These are phyloP conservation scores for Penicillium roqueforti DNA, from an alignment of 495 filamentous ascomycete genomes.

Conservation along the genomic window DNA sequence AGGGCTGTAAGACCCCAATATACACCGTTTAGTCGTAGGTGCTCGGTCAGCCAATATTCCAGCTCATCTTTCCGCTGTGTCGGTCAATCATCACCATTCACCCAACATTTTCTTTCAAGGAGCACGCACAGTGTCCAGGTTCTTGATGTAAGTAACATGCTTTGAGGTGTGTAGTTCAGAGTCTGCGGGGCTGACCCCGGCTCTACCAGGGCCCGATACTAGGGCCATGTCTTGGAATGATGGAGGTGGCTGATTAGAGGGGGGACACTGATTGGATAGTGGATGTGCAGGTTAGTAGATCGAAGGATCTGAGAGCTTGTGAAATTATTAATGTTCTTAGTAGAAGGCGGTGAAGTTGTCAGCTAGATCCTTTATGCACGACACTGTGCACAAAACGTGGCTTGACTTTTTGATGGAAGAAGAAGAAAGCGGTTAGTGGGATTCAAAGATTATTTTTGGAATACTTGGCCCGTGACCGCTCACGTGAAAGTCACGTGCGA, in stretches of 20 bases:
- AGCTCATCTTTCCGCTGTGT: conserved; percentile 80
- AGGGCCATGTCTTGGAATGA: conserved; percentile 48
- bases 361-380: neutral
- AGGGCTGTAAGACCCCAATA: conserved; percentile 95
- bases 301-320: neutral
- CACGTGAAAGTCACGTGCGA: too few species aligned
- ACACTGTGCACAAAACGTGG: too few species aligned
- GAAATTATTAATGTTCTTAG: neutral
- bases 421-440: too few species aligned
- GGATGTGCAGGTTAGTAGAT: conserved; percentile 1
- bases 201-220: conserved; percentile 58
- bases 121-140: conserved; percentile 72
- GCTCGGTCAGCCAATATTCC: conserved; percentile 96
- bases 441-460: too few species aligned
- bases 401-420: too few species aligned
- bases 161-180: conserved; percentile 61
- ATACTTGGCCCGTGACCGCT: too few species aligned
- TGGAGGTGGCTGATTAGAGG: neutral
- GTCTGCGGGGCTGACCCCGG: conserved; percentile 44
- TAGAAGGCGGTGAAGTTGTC: neutral
- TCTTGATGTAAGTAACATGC: conserved; percentile 92
- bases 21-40: conserved; percentile 87
- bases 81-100: conserved; percentile 29
- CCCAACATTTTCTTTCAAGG: conserved; percentile 13
- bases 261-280: neutral